These are phyloP conservation scores for Ochetophila trinervis DNA, from an alignment of 306 rosid genomes.

Conservation along the genomic window DNA sequence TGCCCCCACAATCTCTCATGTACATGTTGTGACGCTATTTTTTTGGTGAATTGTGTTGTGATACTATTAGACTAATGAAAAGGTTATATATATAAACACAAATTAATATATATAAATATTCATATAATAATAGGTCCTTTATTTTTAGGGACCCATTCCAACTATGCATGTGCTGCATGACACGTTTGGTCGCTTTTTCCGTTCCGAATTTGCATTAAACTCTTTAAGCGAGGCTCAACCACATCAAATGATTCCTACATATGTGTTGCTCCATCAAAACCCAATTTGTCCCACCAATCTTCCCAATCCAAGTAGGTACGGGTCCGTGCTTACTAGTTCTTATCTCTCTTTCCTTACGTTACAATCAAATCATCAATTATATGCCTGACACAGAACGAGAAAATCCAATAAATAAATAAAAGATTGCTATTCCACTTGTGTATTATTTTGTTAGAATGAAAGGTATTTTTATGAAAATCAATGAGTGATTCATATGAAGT, in stretches of 20 bases:
- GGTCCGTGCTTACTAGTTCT: slow-evolving; percentile 28
- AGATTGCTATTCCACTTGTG: neutral
- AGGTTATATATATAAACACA: no score
- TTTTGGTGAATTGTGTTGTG: no score
- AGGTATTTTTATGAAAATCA: slow-evolving; percentile 6
- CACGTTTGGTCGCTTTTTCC: slow-evolving; percentile 10
- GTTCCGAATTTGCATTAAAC: slow-evolving; percentile 3
- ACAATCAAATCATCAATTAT: slow-evolving; percentile 17
- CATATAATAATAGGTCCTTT: neutral
- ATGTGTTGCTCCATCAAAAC: neutral
- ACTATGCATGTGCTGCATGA: neutral
- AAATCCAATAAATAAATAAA: neutral
- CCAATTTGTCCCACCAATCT: slow-evolving; percentile 32
- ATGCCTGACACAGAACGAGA: slow-evolving; percentile 3
- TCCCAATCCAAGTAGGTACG: slow-evolving; percentile 38
- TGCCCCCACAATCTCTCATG: no score
- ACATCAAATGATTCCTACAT: slow-evolving; percentile 13
- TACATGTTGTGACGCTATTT: no score
- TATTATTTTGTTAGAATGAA: slow-evolving; percentile 1
- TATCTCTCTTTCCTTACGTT: neutral
- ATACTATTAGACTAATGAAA: no score
- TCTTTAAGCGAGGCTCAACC: neutral
- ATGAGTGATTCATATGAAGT: neutral
- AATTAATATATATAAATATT: no score
- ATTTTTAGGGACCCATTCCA: slow-evolving; percentile 10